Conservation (phyloP, 192 early-diverging fungal species). For the Linnemannia elongata region DNA sequence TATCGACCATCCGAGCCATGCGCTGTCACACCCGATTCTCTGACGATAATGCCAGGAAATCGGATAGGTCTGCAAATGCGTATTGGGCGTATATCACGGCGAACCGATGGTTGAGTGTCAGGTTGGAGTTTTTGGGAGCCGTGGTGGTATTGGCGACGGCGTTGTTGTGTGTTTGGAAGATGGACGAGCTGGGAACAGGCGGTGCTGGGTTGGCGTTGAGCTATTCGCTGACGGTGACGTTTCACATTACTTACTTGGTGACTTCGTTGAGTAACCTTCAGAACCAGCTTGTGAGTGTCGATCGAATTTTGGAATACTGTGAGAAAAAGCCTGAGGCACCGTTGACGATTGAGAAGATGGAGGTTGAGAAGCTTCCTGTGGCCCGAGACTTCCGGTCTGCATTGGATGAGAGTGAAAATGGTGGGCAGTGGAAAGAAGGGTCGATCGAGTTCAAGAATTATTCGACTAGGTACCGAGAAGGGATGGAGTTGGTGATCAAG, state of each 20-base stretch:
- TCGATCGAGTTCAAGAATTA: slow-evolving; percentile 79
- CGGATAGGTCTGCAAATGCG: slow-evolving; percentile 79
- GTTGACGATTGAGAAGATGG: slow-evolving; percentile 49
- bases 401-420: slow-evolving; percentile 10
- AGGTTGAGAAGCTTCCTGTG: slow-evolving; percentile 60
- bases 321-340: slow-evolving; percentile 84
- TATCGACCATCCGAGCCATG: slow-evolving; percentile 88
- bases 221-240: slow-evolving; percentile 81
- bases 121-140: slow-evolving; percentile 82
- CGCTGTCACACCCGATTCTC: slow-evolving; percentile 79
- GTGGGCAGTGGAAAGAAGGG: slow-evolving; percentile 68
- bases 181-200: slow-evolving; percentile 70
- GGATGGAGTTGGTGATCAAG: slow-evolving; percentile 82
- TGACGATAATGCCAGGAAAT: slow-evolving; percentile 65
- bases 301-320: slow-evolving; percentile 80
- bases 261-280: slow-evolving; percentile 88
- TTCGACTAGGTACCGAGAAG: slow-evolving; percentile 84
- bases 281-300: slow-evolving; percentile 58
- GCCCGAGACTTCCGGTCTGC: background rate
- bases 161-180: slow-evolving; percentile 75
- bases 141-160: slow-evolving; percentile 85
- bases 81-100: slow-evolving; percentile 75
- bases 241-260: slow-evolving; percentile 86
- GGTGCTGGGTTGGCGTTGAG: slow-evolving; percentile 74
- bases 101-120: slow-evolving; percentile 78